Base-by-base conservation (phyloP, 2,329 filamentous ascomycete species). In the Mollisia scopiformis region DNA sequence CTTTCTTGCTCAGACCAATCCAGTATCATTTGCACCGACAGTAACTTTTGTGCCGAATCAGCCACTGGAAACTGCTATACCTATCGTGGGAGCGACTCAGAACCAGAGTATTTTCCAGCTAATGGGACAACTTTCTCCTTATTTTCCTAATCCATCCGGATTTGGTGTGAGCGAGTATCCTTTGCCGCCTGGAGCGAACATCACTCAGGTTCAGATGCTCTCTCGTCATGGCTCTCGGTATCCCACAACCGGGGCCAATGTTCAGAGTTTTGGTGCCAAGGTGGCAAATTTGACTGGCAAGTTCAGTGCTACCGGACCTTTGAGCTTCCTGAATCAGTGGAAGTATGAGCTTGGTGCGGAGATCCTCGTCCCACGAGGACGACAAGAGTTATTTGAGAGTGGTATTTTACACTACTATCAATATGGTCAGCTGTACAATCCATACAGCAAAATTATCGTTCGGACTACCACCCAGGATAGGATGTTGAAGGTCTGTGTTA, bases 401-500 rank as follows among this genome's bases (percentile, higher is more conserved):
- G 88, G 89, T 1, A 81, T 89, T 1, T 72, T 90, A 50, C 89
- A 92, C 72, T 87, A 87, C 66, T 92, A 92, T 74, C 65, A 72
- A 49, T 74, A 74, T 61, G 72, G 62, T 10, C 66, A 84, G 62
- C 76, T 93, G 23, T 92, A 91, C 69, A 88, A 92, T 67, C 85
- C 89, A 5, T 82, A 84, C 58, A 88, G 82, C 74, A 92, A 91
- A 76, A 86, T 93, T 62, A 84, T 92, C 59, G 88, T 86, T 16
- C 82, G 90, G 28, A 91, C 89, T 1, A 92, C 89, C 0, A 91
- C 89, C 1, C 88, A 93, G 72, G 86, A 91, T 71, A 85, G 90
- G 25, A 93, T 93, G 90, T 78, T 89, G 23, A 88, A 92, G 72
- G 71, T 72, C 31, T 37, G 65, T 88, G 84, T 25, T 16, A 47